These are phyloP conservation scores for Tanacetum coccineum DNA, from an alignment of 129 eudicot species.

Conservation along the genomic window DNA sequence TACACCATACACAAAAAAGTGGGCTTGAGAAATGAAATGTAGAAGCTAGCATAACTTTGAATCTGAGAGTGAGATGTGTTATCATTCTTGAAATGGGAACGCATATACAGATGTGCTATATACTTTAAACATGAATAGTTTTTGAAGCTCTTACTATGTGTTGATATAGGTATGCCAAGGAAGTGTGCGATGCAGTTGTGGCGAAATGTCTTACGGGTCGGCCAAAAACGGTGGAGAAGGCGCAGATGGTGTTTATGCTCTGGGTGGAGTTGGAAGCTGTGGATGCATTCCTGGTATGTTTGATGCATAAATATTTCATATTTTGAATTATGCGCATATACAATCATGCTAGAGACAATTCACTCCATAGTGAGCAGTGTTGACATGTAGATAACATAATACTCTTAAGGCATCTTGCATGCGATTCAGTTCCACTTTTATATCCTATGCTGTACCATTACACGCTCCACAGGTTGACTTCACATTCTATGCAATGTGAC, in stretches of 20 bases:
- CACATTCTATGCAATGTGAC: not conserved
- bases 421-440: no score
- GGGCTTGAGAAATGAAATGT: no score
- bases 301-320: not conserved
- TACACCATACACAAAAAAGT: no score
- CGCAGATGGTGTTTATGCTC: conserved; percentile 78
- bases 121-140: not conserved
- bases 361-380: not conserved
- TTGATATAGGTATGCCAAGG: conserved; percentile 71
- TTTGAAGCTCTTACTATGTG: conserved; percentile 14
- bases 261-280: conserved; percentile 99
- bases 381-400: not conserved
- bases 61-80: no score
- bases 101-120: no score
- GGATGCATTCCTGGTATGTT: conserved; percentile 80
- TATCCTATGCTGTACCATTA: no score
- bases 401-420: no score
- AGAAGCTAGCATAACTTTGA: no score
- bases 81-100: no score
- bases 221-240: conserved; percentile 99
- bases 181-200: conserved; percentile 86
- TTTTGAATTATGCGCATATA: not conserved
- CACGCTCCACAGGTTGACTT: no score
- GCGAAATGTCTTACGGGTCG: conserved; percentile 92
- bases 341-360: not conserved